Evolutionary conservation across 441 rosid species (phyloP).

Genomic region (Iberis amara): DNA sequence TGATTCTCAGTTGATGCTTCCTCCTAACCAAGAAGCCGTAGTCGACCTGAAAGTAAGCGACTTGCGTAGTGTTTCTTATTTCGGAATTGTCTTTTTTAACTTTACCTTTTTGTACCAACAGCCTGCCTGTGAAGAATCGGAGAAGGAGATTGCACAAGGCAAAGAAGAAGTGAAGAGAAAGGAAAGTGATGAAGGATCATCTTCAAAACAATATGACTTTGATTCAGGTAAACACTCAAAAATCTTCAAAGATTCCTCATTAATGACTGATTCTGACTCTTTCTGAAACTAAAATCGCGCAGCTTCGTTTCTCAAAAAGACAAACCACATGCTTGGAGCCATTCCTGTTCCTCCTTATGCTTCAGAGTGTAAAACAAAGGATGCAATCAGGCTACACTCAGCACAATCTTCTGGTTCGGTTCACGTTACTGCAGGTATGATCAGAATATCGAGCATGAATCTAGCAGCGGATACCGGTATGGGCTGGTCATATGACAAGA

Average conservation of each 20-base stretch:
- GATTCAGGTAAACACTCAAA: constrained; percentile 45
- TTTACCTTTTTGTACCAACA: constrained; percentile 28
- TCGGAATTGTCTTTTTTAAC: neutral
- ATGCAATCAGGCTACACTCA: constrained; percentile 45
- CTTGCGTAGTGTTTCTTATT: neutral
- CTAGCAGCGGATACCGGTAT: constrained; percentile 30
- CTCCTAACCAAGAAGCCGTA: constrained; percentile 31
- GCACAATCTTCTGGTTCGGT: constrained; percentile 68
- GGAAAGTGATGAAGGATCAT: constrained; percentile 42
- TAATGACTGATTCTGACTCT: neutral
- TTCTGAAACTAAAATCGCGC: constrained; percentile 21
- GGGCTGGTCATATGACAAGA: constrained; percentile 64
- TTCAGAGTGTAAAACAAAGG: constrained; percentile 69
- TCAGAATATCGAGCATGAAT: constrained; percentile 51
- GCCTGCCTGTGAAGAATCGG: constrained; percentile 39
- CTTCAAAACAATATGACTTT: constrained; percentile 43
- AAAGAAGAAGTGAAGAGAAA: constrained; percentile 31
- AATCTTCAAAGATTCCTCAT: neutral
- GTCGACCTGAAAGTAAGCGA: constrained; percentile 40
- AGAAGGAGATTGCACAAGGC: constrained; percentile 26
- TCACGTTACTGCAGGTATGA: constrained; percentile 77
- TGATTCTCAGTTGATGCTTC: constrained; percentile 36
- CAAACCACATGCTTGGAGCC: constrained; percentile 62
- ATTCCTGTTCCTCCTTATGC: constrained; percentile 77
- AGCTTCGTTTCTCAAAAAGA: constrained; percentile 55